A percentile compares a stretch with the other conserved stretches of the same genome.
phyloP scores from a whole-genome alignment of 2,329 filamentous ascomycete genomes.

The Parasarocladium wereldwijsianum region DNA sequence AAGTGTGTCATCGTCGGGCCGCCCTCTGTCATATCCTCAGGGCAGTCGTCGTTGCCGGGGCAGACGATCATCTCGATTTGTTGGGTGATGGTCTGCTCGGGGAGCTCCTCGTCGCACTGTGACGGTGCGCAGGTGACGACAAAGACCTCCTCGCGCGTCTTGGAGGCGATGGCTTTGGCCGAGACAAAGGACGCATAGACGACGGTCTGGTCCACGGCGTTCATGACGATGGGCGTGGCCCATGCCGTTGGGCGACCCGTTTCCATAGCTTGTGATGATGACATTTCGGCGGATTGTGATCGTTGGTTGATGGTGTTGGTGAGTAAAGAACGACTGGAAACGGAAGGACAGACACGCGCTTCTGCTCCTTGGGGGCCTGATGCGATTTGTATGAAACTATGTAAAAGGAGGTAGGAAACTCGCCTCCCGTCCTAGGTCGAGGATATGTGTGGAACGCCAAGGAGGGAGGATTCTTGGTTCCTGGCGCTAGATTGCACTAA shows the following conservation, averaged over 20 bases:
- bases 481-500: no score
- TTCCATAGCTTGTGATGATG: no score
- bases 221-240: conserved; percentile 1
- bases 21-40: background rate
- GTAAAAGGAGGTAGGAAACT: no score
- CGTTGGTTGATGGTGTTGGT: no score
- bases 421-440: no score
- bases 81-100: conserved; percentile 3
- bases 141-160: conserved; percentile 1
- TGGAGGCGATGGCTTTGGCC: background rate
- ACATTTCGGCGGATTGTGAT: no score
- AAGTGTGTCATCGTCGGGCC: background rate
- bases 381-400: no score
- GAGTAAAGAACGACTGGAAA: no score
- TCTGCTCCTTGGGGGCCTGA: no score
- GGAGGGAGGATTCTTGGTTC: no score
- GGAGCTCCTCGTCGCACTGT: conserved; percentile 1
- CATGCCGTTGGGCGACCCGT: background rate
- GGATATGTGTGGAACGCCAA: no score
- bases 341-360: no score
- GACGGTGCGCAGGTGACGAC: conserved; percentile 1
- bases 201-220: background rate
- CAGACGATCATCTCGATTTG: conserved; percentile 2
- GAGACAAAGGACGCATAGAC: conserved; percentile 3
- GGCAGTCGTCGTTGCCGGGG: conserved; percentile 1